phyloP scores from a whole-genome alignment of 306 rosid genomes.

The Pueraria montana region DNA sequence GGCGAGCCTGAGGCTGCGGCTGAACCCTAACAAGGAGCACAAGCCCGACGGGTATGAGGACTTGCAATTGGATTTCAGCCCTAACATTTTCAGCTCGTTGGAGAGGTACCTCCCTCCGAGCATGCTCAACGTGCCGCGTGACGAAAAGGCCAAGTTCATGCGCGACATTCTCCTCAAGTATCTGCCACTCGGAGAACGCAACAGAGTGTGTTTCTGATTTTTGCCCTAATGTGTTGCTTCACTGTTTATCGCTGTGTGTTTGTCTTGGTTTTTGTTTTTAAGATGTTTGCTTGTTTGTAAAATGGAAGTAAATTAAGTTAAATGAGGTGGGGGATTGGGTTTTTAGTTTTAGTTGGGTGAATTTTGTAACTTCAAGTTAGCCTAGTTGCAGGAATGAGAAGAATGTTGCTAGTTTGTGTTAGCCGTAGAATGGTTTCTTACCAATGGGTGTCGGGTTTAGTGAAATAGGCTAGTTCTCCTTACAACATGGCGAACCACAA shows the following conservation, averaged over 20 bases:
- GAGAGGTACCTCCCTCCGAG: conserved; percentile 61
- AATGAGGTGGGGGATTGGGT: background rate
- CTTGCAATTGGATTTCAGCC: conserved; percentile 56
- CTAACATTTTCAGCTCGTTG: conserved; percentile 59
- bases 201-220: conserved; percentile 51
- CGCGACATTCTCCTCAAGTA: conserved; percentile 60
- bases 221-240: background rate
- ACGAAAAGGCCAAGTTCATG: conserved; percentile 64
- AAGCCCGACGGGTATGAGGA: conserved; percentile 60
- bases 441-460: background rate
- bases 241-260: background rate
- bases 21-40: conserved; percentile 66
- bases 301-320: background rate
- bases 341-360: background rate
- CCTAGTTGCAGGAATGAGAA: background rate
- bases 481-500: too few species aligned
- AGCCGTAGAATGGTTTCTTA: background rate
- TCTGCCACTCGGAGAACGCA: conserved; percentile 54
- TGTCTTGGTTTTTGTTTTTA: background rate
- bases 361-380: conserved; percentile 31
- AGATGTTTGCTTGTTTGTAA: background rate
- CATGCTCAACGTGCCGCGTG: conserved; percentile 55
- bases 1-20: conserved; percentile 56
- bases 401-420: background rate
- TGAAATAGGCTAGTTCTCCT: too few species aligned